Base-by-base conservation (phyloP, 495 filamentous ascomycete genomes). In the Daldinia childiae region DNA sequence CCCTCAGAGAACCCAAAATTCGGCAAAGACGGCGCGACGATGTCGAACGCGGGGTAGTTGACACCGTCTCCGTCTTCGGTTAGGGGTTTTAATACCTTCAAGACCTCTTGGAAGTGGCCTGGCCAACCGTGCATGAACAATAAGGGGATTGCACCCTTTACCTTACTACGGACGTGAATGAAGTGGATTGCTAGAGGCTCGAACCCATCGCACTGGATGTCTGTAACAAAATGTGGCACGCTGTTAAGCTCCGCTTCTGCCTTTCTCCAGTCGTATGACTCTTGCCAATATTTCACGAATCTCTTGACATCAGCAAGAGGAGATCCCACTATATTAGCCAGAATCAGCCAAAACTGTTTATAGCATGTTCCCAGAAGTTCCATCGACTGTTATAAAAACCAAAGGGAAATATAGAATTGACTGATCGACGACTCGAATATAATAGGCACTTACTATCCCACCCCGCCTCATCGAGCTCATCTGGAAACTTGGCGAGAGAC, bases 61-160 rank as follows among this genome's bases (percentile, higher is more conserved):
- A 78, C 76, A 19, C 81, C 77, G 29, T 78, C 78, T 7, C 81
- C 76, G 7, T 78, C 79, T 24, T 77, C 61, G 0, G 82, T 84
- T 30, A 93, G 81, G 15, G 85, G 76, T 4, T 86, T 85, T 12
- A 93, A 80, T 36, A 92, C 75, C 66, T 89, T 90, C 6, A 82
- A 82, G 5, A 87, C 89, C 79, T 93, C 90, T 50, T 90, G 69
- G 74, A 92, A 92, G 58, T 82, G 87, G 1, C 91, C 90, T 3
- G 90, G 90, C 89, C 88, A 90, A 26, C 88, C 88, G 74, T 90
- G 88, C 19, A 86, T 73, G 64, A 89, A 89, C 7, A 90, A 75
- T 41, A 90, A 69, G 0, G 87, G 88, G 51, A 90, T 82, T 0
- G 86, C 86, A 38, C 79, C 79, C 17, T 80, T 65, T n/a, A 77